Percentiles rank a stretch among this genome's conserved stretches.
These are phyloP conservation scores for Cytidiella melzeri DNA, from an alignment of 768 basidiomycete species.

Conservation along the genomic window DNA sequence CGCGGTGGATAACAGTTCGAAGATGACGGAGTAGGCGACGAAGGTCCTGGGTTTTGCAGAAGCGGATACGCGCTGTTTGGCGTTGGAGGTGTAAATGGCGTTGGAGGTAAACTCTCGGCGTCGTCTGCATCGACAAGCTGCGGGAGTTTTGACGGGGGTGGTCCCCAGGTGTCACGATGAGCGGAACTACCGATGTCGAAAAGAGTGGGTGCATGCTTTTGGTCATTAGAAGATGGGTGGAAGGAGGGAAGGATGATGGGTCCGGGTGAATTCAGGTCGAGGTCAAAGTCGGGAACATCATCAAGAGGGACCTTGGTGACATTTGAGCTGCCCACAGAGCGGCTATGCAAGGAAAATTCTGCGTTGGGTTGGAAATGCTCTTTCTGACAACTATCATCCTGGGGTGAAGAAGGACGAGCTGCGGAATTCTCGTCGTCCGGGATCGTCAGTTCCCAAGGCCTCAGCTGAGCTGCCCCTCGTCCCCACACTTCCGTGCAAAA, in stretches of 20 bases:
- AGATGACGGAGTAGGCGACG: too few relatives aligned
- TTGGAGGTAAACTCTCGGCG: too few relatives aligned
- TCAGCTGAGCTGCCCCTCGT: conserved; percentile 30
- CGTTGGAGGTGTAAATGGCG: too few relatives aligned
- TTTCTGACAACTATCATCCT: neutral
- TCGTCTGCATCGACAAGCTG: too few relatives aligned
- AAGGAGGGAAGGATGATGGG: neutral
- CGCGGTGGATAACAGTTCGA: too few relatives aligned
- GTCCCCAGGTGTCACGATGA: conserved; percentile 6
- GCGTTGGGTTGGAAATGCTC: neutral
- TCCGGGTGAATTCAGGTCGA: neutral
- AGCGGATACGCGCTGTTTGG: too few relatives aligned
- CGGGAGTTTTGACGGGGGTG: too few relatives aligned
- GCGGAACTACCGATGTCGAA: too few relatives aligned
- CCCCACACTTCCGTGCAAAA: conserved; percentile 32
- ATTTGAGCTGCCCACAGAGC: neutral
- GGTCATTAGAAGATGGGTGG: neutral
- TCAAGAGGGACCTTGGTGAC: neutral
- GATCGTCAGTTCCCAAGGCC: conserved; percentile 31
- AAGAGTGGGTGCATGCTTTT: neutral
- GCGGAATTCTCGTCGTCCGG: neutral
- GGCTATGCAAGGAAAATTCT: too few relatives aligned
- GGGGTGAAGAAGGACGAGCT: neutral
- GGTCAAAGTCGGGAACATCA: neutral
- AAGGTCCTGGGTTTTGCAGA: too few relatives aligned